Conservation (phyloP, 768 basidiomycete genomes). For the Tricholoma sp. region DNA sequence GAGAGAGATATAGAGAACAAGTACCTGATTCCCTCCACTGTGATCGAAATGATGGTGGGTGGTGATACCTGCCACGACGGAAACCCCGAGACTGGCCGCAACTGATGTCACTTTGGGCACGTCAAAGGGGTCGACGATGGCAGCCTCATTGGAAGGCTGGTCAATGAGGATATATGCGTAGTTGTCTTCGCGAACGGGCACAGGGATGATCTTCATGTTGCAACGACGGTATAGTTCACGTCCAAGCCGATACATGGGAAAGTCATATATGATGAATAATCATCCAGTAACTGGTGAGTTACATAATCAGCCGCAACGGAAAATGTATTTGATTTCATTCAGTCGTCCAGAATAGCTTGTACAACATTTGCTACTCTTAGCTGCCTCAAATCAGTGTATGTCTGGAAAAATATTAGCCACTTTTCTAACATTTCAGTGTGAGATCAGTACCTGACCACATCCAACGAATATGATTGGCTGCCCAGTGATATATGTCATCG, state of each 20-base stretch:
- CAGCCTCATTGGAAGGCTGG: slow-evolving; percentile 59
- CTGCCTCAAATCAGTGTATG: slow-evolving; percentile 93
- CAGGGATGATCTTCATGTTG: slow-evolving; percentile 70
- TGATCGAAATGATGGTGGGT: slow-evolving; percentile 94
- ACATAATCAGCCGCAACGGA: background rate
- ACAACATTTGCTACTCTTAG: slow-evolving; percentile 90
- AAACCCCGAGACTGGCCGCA: slow-evolving; percentile 56
- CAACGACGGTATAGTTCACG: slow-evolving; percentile 12
- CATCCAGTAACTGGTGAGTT: background rate
- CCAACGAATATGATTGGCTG: slow-evolving; percentile 99
- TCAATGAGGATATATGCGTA: slow-evolving; percentile 84
- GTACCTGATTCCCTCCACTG: slow-evolving; percentile 79
- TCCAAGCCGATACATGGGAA: slow-evolving; percentile 10
- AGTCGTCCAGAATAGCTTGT: slow-evolving; percentile 84
- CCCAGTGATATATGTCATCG: slow-evolving; percentile 99
- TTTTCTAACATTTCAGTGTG: background rate
- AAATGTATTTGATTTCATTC: slow-evolving; percentile 10
- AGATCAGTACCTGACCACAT: slow-evolving; percentile 79
- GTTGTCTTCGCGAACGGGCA: slow-evolving; percentile 79
- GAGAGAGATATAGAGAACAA: slow-evolving; percentile 3
- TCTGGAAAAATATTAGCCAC: slow-evolving; percentile 40
- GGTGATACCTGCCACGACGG: slow-evolving; percentile 71
- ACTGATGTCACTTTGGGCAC: slow-evolving; percentile 60
- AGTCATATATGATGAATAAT: background rate
- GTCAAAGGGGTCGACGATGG: slow-evolving; percentile 79